Conservation (phyloP, 768 basidiomycete species). For the Boletellus ananas region DNA sequence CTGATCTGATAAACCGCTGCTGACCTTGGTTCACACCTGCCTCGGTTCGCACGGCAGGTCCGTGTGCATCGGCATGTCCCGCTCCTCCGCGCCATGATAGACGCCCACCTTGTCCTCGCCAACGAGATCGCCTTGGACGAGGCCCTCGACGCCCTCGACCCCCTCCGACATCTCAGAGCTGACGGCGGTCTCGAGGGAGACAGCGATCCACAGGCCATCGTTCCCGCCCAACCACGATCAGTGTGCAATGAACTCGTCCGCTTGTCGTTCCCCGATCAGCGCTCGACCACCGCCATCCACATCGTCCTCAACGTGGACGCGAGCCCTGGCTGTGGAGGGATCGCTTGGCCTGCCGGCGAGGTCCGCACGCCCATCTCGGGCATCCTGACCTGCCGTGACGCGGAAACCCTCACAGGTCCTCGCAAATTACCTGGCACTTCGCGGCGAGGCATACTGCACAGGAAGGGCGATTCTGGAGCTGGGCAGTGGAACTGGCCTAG, state of each 20-base stretch:
- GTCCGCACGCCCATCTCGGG: constrained; percentile 37
- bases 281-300: constrained; percentile 7
- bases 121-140: constrained; percentile 49
- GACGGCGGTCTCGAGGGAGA: constrained; percentile 29
- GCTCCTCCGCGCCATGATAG: no score
- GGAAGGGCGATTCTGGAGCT: constrained; percentile 72
- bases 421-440: constrained; percentile 65
- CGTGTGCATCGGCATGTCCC: no score
- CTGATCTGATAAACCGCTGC: constrained; percentile 5
- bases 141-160: constrained; percentile 50
- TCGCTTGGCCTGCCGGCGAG: constrained; percentile 91
- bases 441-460: constrained; percentile 45
- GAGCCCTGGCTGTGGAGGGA: constrained; percentile 85
- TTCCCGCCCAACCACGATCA: constrained; percentile 55
- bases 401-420: constrained; percentile 56
- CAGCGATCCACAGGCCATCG: constrained; percentile 28
- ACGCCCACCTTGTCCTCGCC: constrained; percentile 7
- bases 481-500: constrained; percentile 89
- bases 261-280: constrained; percentile 34
- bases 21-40: neutral
- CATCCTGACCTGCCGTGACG: neutral
- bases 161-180: constrained; percentile 57
- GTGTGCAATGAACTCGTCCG: constrained; percentile 45
- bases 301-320: constrained; percentile 67
- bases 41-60: neutral